Percentiles rank a stretch among this genome's conserved stretches.
Conservation (phyloP, 192 early-diverging fungal genomes). For the Thoreauomyces humboldtii region DNA sequence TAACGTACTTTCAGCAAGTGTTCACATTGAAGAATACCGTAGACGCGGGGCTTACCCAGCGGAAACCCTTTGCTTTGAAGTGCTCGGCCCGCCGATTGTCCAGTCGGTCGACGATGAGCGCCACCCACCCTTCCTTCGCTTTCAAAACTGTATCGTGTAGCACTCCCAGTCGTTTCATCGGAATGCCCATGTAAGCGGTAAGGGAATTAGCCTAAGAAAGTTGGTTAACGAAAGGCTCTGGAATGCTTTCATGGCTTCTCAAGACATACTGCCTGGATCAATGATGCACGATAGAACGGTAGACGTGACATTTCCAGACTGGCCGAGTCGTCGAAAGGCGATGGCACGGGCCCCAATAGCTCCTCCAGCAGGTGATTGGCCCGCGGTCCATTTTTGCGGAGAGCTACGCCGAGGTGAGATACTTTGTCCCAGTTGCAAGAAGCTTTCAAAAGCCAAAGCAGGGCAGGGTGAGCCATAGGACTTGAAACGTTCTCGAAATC, state of each 20-base stretch:
- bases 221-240: not conserved
- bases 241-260: not conserved
- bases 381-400: slow-evolving; percentile 1
- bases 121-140: slow-evolving; percentile 3
- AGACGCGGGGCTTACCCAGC: not conserved
- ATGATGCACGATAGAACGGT: not conserved
- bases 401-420: not conserved
- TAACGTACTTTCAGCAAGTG: not conserved
- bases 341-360: not conserved
- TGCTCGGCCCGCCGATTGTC: not conserved
- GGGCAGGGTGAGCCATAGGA: slow-evolving; percentile 17
- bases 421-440: slow-evolving; percentile 4
- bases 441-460: slow-evolving; percentile 14
- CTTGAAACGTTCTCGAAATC: not conserved
- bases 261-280: not conserved
- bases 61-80: slow-evolving; percentile 13
- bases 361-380: slow-evolving; percentile 2
- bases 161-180: slow-evolving; percentile 12
- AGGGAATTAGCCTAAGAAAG: not conserved
- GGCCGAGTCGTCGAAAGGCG: not conserved
- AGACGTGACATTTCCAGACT: not conserved
- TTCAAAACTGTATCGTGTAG: slow-evolving; percentile 19
- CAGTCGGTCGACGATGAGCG: slow-evolving; percentile 7
- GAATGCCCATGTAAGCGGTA: not conserved
- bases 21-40: not conserved